Evolutionary conservation across 2,329 filamentous ascomycete species (phyloP), one percentile per base, ranked within the genome.

Genomic region (Tolypocladium endophyticum): DNA sequence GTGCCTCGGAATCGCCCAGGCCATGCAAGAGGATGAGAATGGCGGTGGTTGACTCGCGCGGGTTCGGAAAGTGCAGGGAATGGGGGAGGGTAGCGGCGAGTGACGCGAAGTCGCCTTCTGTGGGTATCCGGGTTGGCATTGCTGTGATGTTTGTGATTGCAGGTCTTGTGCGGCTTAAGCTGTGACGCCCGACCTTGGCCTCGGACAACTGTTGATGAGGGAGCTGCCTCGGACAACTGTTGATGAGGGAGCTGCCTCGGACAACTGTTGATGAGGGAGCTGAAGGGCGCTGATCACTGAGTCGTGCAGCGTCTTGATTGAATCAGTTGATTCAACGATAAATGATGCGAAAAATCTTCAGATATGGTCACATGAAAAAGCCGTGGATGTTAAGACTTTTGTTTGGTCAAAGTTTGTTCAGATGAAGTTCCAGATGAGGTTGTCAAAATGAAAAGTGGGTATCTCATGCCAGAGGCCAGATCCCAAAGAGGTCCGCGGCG

Each of bases 11-110:
- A 74, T 96, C 92, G 63, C 92, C 92, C 16, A 96, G 82, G 64
- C 91, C 91, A 73, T 96, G 92, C 60, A 96, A 84, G 57, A 96
- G 82, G 69, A 96, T 76, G 62, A 96, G 84, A 65, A 95, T 80
- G 66, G 92, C 87, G 52, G 86, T 88, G 12, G 87, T 84, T 16
- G 82, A 81, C 62, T 88, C 83, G 43, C 81, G 75, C 28, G 81
- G 79, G 35, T 76, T 71, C 50, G 81, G 80, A 68, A 77, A 80
- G 65, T 80, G 75, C 54, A 81, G 70, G 57, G 77, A 73, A 61
- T 79, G 67, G 16, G 74, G 74, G 58, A 82, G 72, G 53, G 68
- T 68, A 45, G 75, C 67, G 28, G 71, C 64, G 45, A 82, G 73
- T 36, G 75, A 65, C 43, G 73, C 62, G 64, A 85, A 83, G 70